Evolutionary conservation across 805 yeast genomes (phyloP), one percentile per base, ranked within the genome.

Genomic region (Kuraishia capsulata): DNA sequence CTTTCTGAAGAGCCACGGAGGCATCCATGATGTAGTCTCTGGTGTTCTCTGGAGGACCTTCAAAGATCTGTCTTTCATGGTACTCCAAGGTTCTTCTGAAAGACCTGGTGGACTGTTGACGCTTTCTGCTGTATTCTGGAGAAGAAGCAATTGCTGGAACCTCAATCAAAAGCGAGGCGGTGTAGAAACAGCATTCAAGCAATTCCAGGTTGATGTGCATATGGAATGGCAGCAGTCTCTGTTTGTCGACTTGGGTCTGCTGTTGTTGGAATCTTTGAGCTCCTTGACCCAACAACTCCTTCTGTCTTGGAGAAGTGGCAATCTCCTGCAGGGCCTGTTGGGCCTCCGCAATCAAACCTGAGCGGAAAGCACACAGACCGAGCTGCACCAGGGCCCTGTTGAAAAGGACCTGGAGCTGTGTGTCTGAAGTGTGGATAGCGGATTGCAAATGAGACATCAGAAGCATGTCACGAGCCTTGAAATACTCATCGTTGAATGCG

Each of bases 31-130:
- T 81, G 62, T 76, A 85, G 61, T 92, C 99, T 54, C 94, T 81
- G 34, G 94, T 84, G 59, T 89, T 86, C 65, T 92, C 98, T 39
- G 97, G 96, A 35, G 98, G 98, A 33, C 97, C 98, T 45, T 87
- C 86, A 71, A 90, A 92, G 41, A 82, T 82, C 61, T 89, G 96
- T 63, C 90, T 82, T 57, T 89, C 96, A 56, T 85, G 88, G 67
- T 81, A 84, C 59, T 92, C 97, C 49, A 92, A 73, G 59, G 84
- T 76, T 57, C 95, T 79, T 64, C 90, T 81, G 70, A 92, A 88
- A 21, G 95, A 85, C 64, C 86, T 89, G 52, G 83, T 71, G 43
- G 78, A 50, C 5, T 53, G 46, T 28, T 54, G 56, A 61, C 72
- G 29, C 16, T 17, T 24, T 58, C 79, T 81, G 56, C 80, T 79